phyloP scores from a whole-genome alignment of 1,139 yeast genomes.

The Hansenula lynferdii region DNA sequence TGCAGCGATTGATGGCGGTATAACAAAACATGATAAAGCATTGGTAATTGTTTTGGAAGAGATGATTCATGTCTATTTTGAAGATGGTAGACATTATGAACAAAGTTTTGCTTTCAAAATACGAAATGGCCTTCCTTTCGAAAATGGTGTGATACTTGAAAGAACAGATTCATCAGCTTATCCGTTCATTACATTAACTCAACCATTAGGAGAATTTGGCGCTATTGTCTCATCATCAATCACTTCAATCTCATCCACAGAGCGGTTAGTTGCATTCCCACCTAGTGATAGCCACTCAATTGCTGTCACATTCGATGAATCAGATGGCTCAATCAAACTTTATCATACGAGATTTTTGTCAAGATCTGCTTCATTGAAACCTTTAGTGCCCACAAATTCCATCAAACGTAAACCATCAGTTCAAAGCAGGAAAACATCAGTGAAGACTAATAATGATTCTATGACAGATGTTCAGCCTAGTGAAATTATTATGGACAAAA shows the following conservation, averaged over 20 bases:
- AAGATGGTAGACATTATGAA: constrained; percentile 51
- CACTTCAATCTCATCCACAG: constrained; percentile 55
- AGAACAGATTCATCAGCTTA: constrained; percentile 29
- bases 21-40: constrained; percentile 22
- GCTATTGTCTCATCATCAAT: constrained; percentile 66
- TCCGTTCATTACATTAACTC: constrained; percentile 57
- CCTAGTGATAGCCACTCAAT: constrained; percentile 30
- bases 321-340: constrained; percentile 38
- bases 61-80: constrained; percentile 51
- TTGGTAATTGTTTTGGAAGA: constrained; percentile 48
- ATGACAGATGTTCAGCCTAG: constrained; percentile 3
- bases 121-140: constrained; percentile 51
- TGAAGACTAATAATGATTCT: constrained; percentile 3
- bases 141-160: constrained; percentile 61
- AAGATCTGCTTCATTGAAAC: constrained; percentile 2
- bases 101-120: constrained; percentile 63
- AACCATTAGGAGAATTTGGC: constrained; percentile 67
- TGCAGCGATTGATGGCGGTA: constrained; percentile 1
- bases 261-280: constrained; percentile 53
- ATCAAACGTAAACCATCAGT: constrained; percentile 16
- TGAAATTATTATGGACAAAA: constrained; percentile 35
- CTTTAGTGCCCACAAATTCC: background rate
- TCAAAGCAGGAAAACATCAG: constrained; percentile 9
- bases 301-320: constrained; percentile 48
- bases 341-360: constrained; percentile 48